Percentiles rank a stretch among this genome's conserved stretches.
phyloP scores from a whole-genome alignment of 768 basidiomycete species.

The Bullera alba region DNA sequence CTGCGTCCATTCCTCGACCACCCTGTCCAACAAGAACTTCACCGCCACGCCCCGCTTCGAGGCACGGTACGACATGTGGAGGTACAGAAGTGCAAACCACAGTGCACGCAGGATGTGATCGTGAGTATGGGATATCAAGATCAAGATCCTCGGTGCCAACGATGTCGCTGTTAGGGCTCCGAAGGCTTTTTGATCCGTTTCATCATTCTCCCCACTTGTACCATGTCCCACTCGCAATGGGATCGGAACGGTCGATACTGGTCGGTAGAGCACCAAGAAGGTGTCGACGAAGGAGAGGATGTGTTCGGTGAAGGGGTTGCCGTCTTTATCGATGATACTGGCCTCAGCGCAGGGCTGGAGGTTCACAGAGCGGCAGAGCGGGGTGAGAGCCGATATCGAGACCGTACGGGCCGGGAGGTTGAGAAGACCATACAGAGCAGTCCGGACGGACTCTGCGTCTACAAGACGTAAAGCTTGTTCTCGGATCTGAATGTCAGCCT shows the following conservation, averaged over 20 bases:
- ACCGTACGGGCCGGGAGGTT: background rate
- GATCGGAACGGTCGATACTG: background rate
- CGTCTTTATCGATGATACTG: background rate
- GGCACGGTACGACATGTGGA: constrained; percentile 1
- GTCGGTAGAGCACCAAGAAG: constrained; percentile 5
- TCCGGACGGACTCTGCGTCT: background rate
- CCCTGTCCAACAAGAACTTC: constrained; percentile 2
- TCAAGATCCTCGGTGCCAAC: constrained; percentile 2
- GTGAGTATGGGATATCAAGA: constrained; percentile 3
- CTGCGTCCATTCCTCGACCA: background rate
- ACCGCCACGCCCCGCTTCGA: constrained; percentile 4
- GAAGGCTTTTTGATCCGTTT: constrained; percentile 2
- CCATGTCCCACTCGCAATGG: background rate
- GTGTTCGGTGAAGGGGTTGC: constrained; percentile 1
- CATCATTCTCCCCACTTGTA: background rate
- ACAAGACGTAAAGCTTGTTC: background rate
- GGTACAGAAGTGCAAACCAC: constrained; percentile 6
- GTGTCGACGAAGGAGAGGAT: constrained; percentile 2
- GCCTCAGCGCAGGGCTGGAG: background rate
- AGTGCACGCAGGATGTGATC: constrained; percentile 1
- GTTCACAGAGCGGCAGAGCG: background rate
- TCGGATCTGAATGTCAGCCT: background rate
- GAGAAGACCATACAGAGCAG: constrained; percentile 2
- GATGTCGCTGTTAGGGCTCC: constrained; percentile 4
- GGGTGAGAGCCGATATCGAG: background rate